Conservation (phyloP, 2,329 filamentous ascomycete species). For the Biscogniauxia marginata region DNA sequence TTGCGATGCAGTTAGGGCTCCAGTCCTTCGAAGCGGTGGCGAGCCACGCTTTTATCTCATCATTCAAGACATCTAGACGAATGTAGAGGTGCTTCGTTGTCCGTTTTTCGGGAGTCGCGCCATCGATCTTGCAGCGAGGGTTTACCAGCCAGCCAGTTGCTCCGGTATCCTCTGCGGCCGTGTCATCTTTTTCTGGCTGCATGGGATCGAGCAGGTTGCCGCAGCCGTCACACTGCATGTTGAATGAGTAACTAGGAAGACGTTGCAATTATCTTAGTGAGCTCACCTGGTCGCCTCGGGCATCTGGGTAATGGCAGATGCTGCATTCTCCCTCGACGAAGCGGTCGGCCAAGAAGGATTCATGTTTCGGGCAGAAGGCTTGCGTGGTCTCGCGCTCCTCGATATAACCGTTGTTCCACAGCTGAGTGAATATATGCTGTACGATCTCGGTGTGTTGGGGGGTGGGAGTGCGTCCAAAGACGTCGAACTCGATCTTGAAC, state of each 20-base stretch:
- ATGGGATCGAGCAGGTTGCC: conserved; percentile 70
- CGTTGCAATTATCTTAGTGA: background rate
- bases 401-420: conserved; percentile 86
- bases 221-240: conserved; percentile 66
- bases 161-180: conserved; percentile 32
- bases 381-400: conserved; percentile 86
- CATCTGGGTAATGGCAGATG: conserved; percentile 69
- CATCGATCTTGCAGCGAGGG: conserved; percentile 88
- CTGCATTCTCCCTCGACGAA: conserved; percentile 80
- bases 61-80: conserved; percentile 79
- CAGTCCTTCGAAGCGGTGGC: conserved; percentile 71
- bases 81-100: conserved; percentile 91
- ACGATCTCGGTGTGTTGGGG: conserved; percentile 86
- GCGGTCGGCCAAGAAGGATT: conserved; percentile 78
- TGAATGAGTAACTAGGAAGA: background rate
- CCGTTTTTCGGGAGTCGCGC: conserved; percentile 72
- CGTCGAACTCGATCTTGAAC: conserved; percentile 94
- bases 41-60: conserved; percentile 75
- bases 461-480: conserved; percentile 91
- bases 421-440: conserved; percentile 82
- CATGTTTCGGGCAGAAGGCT: conserved; percentile 81
- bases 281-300: conserved; percentile 38
- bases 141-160: conserved; percentile 63
- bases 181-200: conserved; percentile 47
- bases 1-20: conserved; percentile 72